These are phyloP conservation scores for Trifolium repens DNA, from an alignment of 306 rosid species.

Conservation along the genomic window DNA sequence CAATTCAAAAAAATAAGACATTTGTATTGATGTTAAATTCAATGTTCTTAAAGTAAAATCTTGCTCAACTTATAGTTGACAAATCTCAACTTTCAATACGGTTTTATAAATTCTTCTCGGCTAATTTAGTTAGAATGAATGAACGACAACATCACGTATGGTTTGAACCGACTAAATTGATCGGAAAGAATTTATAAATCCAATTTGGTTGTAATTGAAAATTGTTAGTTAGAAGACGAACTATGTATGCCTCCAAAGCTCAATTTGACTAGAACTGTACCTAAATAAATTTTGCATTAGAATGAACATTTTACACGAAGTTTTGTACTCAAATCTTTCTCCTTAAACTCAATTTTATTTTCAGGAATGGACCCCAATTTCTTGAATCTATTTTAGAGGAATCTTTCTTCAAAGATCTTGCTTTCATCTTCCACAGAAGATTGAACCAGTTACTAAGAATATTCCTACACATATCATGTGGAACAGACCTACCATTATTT, in stretches of 20 bases:
- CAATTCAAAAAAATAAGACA: background rate
- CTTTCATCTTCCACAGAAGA: constrained; percentile 61
- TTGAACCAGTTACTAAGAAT: constrained; percentile 51
- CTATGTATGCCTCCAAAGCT: background rate
- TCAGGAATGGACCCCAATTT: constrained; percentile 63
- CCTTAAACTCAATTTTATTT: background rate
- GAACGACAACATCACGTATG: too few species aligned
- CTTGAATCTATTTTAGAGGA: constrained; percentile 60
- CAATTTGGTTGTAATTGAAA: background rate
- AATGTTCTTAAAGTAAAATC: too few species aligned
- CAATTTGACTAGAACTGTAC: too few species aligned
- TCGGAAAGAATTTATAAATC: background rate
- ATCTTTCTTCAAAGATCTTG: constrained; percentile 54
- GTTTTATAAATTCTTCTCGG: too few species aligned
- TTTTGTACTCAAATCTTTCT: too few species aligned
- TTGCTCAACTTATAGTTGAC: too few species aligned
- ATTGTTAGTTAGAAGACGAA: background rate
- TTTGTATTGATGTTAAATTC: background rate
- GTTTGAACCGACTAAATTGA: background rate
- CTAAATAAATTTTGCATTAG: too few species aligned
- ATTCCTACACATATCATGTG: constrained; percentile 60
- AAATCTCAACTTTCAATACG: too few species aligned
- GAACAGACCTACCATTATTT: constrained; percentile 65
- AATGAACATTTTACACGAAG: too few species aligned
- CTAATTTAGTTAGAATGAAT: too few species aligned